A percentile compares a stretch with the other conserved stretches of the same genome.
Conservation (phyloP, 306 rosid species). For the Dalbergia oliveri region DNA sequence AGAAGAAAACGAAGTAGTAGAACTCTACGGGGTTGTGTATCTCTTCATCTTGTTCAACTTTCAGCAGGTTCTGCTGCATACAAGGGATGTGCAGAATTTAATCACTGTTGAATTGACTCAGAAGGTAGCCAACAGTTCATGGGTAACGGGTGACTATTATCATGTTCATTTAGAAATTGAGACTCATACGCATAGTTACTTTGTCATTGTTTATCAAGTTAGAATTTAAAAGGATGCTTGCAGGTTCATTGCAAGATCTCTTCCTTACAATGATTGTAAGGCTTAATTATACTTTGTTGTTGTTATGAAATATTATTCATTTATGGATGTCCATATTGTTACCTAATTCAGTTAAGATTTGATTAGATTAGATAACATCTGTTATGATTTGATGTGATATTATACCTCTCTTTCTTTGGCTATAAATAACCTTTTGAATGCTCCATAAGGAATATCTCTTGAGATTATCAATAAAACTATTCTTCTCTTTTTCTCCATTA, state of each 20-base stretch:
- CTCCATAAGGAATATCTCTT: too few relatives aligned
- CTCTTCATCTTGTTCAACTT: constrained; percentile 38
- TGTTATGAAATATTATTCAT: too few relatives aligned
- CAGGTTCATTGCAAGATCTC: constrained; percentile 29
- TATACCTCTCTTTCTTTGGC: too few relatives aligned
- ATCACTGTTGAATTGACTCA: constrained; percentile 32
- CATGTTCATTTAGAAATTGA: constrained; percentile 14
- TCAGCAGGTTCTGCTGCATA: constrained; percentile 33
- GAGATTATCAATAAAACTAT: too few relatives aligned
- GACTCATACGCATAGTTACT: constrained; percentile 4
- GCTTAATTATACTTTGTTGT: background rate
- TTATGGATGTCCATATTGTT: too few relatives aligned
- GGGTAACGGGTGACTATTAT: constrained; percentile 25
- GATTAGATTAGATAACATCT: too few relatives aligned
- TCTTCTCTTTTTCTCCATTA: too few relatives aligned
- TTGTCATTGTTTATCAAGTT: constrained; percentile 1
- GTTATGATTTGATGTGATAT: too few relatives aligned
- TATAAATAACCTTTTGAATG: too few relatives aligned
- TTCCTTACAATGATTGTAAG: background rate
- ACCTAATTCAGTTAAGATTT: too few relatives aligned
- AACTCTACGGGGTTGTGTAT: background rate
- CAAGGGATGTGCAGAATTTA: background rate
- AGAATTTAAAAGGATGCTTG: constrained; percentile 23
- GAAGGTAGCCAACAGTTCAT: constrained; percentile 29
- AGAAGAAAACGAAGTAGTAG: constrained; percentile 74